Base-by-base conservation (phyloP, 495 filamentous ascomycete species). In the Niebla homalea region DNA sequence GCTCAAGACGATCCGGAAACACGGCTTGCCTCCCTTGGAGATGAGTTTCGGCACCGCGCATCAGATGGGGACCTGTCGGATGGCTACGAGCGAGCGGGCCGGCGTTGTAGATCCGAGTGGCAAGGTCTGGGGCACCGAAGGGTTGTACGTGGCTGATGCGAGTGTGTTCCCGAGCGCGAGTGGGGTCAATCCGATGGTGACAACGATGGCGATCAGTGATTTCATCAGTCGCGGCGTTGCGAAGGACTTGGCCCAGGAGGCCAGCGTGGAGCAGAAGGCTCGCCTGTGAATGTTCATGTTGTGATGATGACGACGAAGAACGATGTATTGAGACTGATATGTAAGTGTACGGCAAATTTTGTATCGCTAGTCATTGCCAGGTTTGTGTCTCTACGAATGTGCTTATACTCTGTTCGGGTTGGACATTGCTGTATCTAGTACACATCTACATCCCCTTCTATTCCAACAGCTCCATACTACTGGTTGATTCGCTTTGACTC, bases 131-230 rank as follows among this genome's bases (percentile, higher is more conserved):
- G 88, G 79, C 0, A 72, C 75, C 0, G 67, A 82, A 42, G 80
- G 78, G 0, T 51, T 95, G 56, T 92, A 83, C 59, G 79, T 95
- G 2, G 76, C 81, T 2, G 90, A 97, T 70, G 84, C 87, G 23
- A 93, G 87, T 55, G 80, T 95, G 0, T 88, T 95, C 54, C 90
- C 90, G 0, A 85, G 80, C 49, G 88, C 89, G 5, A 88, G 83
- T 56, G 90, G 90, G 5, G 89, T 93, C 11, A 95, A 95, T 62
- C 90, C 89, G 3, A 95, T 95, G 89, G 68, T 94, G 32, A 94
- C 88, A 40, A 83, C 74, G 49, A 92, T 95, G 88, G 87, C 80
- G 3, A 88, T 94, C 55, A 71, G 81, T 22, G 75, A 83, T 50
- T 76, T 72, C 69, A 75, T 84, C 23, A 73, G 71, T 6, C 62